These are phyloP conservation scores for Cercospora berteroae DNA, from an alignment of 2,329 filamentous ascomycete genomes.

Conservation along the genomic window DNA sequence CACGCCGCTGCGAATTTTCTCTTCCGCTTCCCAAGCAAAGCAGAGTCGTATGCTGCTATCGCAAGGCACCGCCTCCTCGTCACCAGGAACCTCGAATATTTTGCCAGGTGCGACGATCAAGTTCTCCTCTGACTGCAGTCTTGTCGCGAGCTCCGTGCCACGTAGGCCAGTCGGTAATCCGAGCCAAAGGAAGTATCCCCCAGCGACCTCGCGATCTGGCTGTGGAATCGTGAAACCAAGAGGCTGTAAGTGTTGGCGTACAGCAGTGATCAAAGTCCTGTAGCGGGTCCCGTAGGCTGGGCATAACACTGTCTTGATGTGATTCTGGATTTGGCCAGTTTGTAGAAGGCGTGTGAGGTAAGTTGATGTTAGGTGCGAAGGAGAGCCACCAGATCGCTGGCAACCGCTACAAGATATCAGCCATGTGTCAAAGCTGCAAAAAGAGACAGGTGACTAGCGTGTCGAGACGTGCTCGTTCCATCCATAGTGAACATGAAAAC, in stretches of 20 bases:
- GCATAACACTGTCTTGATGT: slow-evolving; percentile 54
- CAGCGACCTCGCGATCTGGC: slow-evolving; percentile 54
- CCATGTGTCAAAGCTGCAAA: not conserved
- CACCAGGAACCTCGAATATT: slow-evolving; percentile 61
- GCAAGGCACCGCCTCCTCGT: slow-evolving; percentile 54
- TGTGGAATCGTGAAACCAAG: slow-evolving; percentile 57
- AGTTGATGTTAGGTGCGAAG: slow-evolving; percentile 59
- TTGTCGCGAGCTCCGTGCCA: slow-evolving; percentile 56
- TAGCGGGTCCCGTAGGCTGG: slow-evolving; percentile 58
- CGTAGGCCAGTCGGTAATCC: slow-evolving; percentile 57
- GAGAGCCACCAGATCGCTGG: slow-evolving; percentile 58
- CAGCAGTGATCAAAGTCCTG: slow-evolving; percentile 56
- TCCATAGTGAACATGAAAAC: not conserved
- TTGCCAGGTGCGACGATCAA: slow-evolving; percentile 66
- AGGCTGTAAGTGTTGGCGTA: slow-evolving; percentile 60
- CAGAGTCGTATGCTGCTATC: slow-evolving; percentile 61
- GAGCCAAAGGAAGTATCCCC: slow-evolving; percentile 87
- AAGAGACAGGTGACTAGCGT: not conserved
- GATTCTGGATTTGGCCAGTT: slow-evolving; percentile 51
- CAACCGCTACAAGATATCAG: slow-evolving; percentile 44
- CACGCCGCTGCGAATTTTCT: slow-evolving; percentile 66
- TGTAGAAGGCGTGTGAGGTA: slow-evolving; percentile 56
- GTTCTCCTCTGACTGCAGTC: slow-evolving; percentile 61
- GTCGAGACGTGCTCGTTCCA: not conserved
- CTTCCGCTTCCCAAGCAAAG: slow-evolving; percentile 70